Evolutionary conservation across 202 grass and related monocot genomes (phyloP), one percentile per base, ranked within the genome.

Genomic region (Schoenoplectus triqueter): DNA sequence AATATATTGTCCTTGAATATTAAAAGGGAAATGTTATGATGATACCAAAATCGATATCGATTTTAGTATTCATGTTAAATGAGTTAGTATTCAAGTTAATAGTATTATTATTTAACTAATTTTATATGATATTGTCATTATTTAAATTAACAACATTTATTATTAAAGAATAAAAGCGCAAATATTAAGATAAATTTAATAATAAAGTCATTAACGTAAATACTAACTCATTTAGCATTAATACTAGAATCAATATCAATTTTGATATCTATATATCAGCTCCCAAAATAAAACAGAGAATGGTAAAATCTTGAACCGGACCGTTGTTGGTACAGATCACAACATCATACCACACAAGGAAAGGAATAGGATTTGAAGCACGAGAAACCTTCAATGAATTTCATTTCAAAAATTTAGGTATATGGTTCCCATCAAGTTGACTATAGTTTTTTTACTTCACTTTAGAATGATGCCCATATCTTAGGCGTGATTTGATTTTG

Each of bases 341-440:
- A 46, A 46, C 42, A 44, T 14, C 42, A 17, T 71, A 71, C 65
- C 65, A 14, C 68, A 48, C 44, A 18, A 6, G 9, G 10, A 11
- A 47, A 73, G 72, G 72, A 55, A 75, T 55, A 55, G 9, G 45
- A 69, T 55, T 75, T 75, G 18, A 39, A 55, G 49, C 49, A 39
- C 20, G 72, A 52, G 48, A 55, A 55, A 75, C 10, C n/a, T 69
- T 78, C 5, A 0, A 6, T 40, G 31, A 59, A 78, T 59, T 78
- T 78, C 13, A 22, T 78, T 75, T 59, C 22, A 78, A 78, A 62
- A 78, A 59, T 59, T 78, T 78, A 78, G 73, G 52, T 78, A 78
- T 4, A 60, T 59, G 31, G 73, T 42, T 41, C 22, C 22, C 73
- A 56, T 78, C 73, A 59, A 59, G 22, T 78, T 78, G 73, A 78